Percentiles rank a stretch among this genome's conserved stretches.
These are phyloP conservation scores for Cyclotella kingstonii DNA, from an alignment of 108 stramenopile species.

Conservation along the genomic window DNA sequence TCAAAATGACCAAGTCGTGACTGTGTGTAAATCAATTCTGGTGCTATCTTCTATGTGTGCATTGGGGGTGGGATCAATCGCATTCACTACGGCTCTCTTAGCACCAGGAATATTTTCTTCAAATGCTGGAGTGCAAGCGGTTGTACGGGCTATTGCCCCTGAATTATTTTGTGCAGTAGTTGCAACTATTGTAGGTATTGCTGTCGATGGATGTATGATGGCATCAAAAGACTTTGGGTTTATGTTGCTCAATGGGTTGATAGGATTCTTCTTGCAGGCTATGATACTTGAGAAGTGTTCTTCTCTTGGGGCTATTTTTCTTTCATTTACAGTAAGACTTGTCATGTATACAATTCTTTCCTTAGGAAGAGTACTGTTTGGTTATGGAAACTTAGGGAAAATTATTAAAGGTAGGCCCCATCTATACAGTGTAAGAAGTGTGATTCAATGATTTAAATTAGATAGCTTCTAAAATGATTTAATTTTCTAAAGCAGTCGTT, in stretches of 20 bases:
- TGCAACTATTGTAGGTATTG: conserved; percentile 59
- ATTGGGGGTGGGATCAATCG: conserved; percentile 53
- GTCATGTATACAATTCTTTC: conserved; percentile 54
- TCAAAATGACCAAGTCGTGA: conserved; percentile 41
- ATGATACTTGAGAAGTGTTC: conserved; percentile 46
- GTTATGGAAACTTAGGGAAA: conserved; percentile 53
- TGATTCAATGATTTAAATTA: no score
- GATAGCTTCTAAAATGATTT: no score
- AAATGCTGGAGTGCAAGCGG: conserved; percentile 54
- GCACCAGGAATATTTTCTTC: conserved; percentile 64
- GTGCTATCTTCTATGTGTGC: conserved; percentile 49
- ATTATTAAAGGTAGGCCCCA: conserved; percentile 9
- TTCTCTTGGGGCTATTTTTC: conserved; percentile 47
- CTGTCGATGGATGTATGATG: conserved; percentile 77
- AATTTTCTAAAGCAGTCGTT: no score
- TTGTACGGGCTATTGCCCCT: conserved; percentile 61
- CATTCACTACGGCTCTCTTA: conserved; percentile 43
- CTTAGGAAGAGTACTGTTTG: conserved; percentile 32
- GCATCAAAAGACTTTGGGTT: conserved; percentile 80
- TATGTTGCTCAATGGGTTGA: conserved; percentile 57
- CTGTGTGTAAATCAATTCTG: conserved; percentile 66
- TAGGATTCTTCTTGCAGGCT: conserved; percentile 57
- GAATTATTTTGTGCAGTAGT: conserved; percentile 62
- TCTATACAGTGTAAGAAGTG: no score
- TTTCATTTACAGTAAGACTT: conserved; percentile 60